Evolutionary conservation across 495 filamentous ascomycete genomes (phyloP).

Genomic region (Rhizodiscina lignyota): DNA sequence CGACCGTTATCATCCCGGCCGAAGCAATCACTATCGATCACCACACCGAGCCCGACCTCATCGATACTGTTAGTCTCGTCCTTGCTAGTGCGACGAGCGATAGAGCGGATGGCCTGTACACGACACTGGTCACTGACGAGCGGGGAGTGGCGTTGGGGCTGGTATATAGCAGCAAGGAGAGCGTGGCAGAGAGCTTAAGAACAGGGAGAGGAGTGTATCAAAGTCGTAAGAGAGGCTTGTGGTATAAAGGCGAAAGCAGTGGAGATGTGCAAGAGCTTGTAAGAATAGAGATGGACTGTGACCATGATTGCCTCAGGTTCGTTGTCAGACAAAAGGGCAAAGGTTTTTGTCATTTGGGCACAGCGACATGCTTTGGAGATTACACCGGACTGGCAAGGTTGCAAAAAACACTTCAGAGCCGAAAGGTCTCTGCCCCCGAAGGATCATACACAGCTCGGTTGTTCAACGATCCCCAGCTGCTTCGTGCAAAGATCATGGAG

Average conservation of each 20-base stretch:
- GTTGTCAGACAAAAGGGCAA: slow-evolving; percentile 73
- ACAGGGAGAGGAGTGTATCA: slow-evolving; percentile 91
- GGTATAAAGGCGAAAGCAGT: slow-evolving; percentile 92
- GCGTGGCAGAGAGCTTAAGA: slow-evolving; percentile 66
- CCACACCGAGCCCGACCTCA: slow-evolving; percentile 29
- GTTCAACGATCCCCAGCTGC: slow-evolving; percentile 77
- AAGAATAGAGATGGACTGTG: slow-evolving; percentile 73
- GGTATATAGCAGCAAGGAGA: slow-evolving; percentile 87
- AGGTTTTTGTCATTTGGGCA: slow-evolving; percentile 92
- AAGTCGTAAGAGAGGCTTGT: slow-evolving; percentile 82
- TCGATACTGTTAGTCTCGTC: slow-evolving; percentile 53
- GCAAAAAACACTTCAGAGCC: slow-evolving; percentile 63
- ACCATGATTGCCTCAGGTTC: slow-evolving; percentile 81
- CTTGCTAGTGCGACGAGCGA: slow-evolving; percentile 59
- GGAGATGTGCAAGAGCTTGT: slow-evolving; percentile 85
- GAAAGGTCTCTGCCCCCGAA: slow-evolving; percentile 64
- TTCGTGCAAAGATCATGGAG: slow-evolving; percentile 94
- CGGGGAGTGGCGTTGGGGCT: slow-evolving; percentile 69
- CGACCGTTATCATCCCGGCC: slow-evolving; percentile 42
- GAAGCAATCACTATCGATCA: slow-evolving; percentile 45
- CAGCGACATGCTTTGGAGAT: slow-evolving; percentile 77
- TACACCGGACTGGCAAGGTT: slow-evolving; percentile 67
- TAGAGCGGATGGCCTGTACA: slow-evolving; percentile 64
- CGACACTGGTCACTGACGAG: slow-evolving; percentile 82
- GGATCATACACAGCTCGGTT: slow-evolving; percentile 88